Percentiles rank a stretch among this genome's conserved stretches.
These are phyloP conservation scores for Physcomitrellopsis africana DNA, from an alignment of 225 moss, liverwort and hornwort genomes.

Conservation along the genomic window DNA sequence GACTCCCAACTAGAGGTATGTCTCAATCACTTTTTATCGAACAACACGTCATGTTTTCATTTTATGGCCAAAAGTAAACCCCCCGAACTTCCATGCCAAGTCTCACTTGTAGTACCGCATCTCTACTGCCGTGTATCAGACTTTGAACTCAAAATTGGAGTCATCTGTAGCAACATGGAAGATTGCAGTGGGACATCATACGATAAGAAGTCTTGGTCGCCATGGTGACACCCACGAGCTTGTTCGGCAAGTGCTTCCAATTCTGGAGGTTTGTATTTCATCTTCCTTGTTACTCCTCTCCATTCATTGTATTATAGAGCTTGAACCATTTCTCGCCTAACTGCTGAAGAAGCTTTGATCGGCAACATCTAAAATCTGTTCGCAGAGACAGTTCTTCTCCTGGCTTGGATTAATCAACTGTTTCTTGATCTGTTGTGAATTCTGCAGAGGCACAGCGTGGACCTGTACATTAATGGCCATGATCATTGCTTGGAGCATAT, in stretches of 20 bases:
- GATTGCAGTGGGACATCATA: constrained; percentile 77
- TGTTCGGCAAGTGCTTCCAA: constrained; percentile 61
- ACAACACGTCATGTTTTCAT: no score
- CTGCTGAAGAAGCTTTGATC: not conserved
- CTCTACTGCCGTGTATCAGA: constrained; percentile 28
- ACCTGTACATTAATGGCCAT: constrained; percentile 76
- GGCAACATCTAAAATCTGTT: not conserved
- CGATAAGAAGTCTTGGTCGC: constrained; percentile 71
- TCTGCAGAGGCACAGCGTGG: constrained; percentile 60
- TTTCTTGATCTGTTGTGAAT: constrained; percentile 5
- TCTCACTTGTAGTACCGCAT: not conserved
- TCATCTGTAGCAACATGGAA: constrained; percentile 71
- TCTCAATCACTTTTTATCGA: not conserved
- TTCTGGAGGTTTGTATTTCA: constrained; percentile 52
- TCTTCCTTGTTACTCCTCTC: not conserved
- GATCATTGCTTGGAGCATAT: constrained; percentile 61
- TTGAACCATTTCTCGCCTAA: not conserved
- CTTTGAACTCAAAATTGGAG: constrained; percentile 44
- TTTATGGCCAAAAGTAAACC: no score
- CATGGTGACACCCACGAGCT: constrained; percentile 73
- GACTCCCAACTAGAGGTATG: constrained; percentile 57
- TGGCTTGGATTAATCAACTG: not conserved
- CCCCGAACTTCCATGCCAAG: not conserved
- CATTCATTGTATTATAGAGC: not conserved
- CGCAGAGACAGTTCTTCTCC: not conserved